phyloP scores from a whole-genome alignment of 2,329 filamentous ascomycete genomes.

The Talaromyces amestolkiae region DNA sequence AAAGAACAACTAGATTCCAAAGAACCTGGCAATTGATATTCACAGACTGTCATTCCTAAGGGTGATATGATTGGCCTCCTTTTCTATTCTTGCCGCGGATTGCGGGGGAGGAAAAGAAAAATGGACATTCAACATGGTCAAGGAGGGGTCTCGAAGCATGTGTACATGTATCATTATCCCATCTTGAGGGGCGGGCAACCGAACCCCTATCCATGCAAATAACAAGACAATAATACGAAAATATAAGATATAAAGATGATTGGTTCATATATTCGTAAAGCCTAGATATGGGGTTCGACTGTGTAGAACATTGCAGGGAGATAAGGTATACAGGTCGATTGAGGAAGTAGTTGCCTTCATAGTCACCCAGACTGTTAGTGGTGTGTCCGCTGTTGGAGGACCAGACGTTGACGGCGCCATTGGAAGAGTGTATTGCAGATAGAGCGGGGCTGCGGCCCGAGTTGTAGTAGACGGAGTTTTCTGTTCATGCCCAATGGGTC shows the following conservation, averaged over 20 bases:
- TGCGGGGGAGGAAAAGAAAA: background rate
- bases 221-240: background rate
- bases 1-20: background rate
- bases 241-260: background rate
- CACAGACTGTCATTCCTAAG: background rate
- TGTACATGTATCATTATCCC: background rate
- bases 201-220: background rate
- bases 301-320: background rate
- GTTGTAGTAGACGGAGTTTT: background rate
- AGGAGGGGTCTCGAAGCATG: background rate
- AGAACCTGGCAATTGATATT: background rate
- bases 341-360: too few relatives aligned
- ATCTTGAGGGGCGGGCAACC: background rate
- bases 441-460: background rate
- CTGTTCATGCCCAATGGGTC: too few relatives aligned
- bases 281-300: background rate
- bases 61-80: background rate
- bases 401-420: too few relatives aligned
- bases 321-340: too few relatives aligned
- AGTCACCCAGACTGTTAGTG: too few relatives aligned
- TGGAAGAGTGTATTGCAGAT: background rate
- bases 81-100: background rate
- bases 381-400: too few relatives aligned
- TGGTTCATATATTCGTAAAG: background rate
- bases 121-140: background rate